Base-by-base conservation (phyloP, 345 rosid genomes). In the Ceriops tagal region DNA sequence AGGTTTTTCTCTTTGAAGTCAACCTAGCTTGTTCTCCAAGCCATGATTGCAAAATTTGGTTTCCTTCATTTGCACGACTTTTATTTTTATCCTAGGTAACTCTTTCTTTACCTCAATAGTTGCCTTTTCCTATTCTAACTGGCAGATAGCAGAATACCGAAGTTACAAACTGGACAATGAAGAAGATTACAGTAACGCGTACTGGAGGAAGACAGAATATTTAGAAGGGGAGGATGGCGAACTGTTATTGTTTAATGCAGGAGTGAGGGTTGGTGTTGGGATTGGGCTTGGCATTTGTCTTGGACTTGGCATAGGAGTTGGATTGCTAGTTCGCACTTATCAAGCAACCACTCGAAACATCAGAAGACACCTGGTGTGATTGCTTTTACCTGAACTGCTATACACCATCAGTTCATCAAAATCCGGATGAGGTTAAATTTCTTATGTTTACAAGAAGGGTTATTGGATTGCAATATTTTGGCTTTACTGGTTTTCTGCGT, bases 181-280 rank as follows among this genome's bases (percentile, higher is more conserved):
- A 21, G 97, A 88, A 82, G 92, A 86, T 59, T 83, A 88, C 52
- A 67, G 74, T 37, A 83, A 77, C 77, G 73, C 87, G 85, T 85
- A 88, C 83, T 78, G 92, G 96, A 77, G 84, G 77, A 78, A 89
- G 72, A 77, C 74, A 18, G 90, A 86, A 74, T 86, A 78, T 68
- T 69, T 83, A 66, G 96, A 88, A 13, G 78, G 82, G 10, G 98
- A 89, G 81, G 95, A 91, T 56, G 96, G 98, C 1, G 96, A 91
- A 74, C 88, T 93, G 61, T 87, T 96, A 1, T 95, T 96, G 99
- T 92, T 95, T 74, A 95, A 90, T 67, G 96, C 99, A 0, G 99
- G 99, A 46, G 97, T 93, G 32, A 81, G 97, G 56, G 98, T 91
- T 71, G 97, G 98, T 28, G 97, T 93, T 19, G 98, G 99, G 31